phyloP scores from a whole-genome alignment of 129 eudicot species.

The Helianthus tuberosus region DNA sequence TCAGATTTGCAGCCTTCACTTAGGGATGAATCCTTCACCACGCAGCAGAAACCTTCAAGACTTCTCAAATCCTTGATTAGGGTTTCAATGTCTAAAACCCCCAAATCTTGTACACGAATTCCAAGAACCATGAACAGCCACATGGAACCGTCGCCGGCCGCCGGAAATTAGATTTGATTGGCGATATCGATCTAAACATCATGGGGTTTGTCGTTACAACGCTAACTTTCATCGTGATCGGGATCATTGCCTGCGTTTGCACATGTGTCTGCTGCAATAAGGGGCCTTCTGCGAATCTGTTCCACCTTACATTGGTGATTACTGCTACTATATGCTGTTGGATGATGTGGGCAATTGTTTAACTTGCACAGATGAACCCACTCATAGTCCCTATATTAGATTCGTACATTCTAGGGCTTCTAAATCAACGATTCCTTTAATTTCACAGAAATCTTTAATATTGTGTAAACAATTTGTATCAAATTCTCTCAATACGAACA shows the following conservation, averaged over 20 bases:
- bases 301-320: conserved; percentile 82
- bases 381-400: conserved; percentile 10
- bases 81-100: too few relatives aligned
- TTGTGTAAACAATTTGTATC: neutral
- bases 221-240: conserved; percentile 60
- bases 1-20: too few relatives aligned
- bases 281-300: conserved; percentile 77
- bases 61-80: too few relatives aligned
- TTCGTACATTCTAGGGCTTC: conserved; percentile 13
- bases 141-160: conserved; percentile 31
- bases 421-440: neutral
- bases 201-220: conserved; percentile 78
- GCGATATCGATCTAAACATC: conserved; percentile 36
- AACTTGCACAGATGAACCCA: too few relatives aligned
- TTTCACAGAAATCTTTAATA: neutral
- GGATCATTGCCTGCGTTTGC: conserved; percentile 61
- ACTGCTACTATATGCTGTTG: conserved; percentile 98
- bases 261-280: conserved; percentile 69
- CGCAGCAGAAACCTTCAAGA: too few relatives aligned
- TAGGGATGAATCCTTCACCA: too few relatives aligned
- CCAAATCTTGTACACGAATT: too few relatives aligned
- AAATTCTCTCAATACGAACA: conserved; percentile 34
- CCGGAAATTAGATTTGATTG: conserved; percentile 44
- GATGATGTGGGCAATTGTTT: too few relatives aligned
- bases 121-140: conserved; percentile 13